A percentile compares a stretch with the other conserved stretches of the same genome.
Conservation (phyloP, 2,329 filamentous ascomycete species). For the Fusarium tuaranense region DNA sequence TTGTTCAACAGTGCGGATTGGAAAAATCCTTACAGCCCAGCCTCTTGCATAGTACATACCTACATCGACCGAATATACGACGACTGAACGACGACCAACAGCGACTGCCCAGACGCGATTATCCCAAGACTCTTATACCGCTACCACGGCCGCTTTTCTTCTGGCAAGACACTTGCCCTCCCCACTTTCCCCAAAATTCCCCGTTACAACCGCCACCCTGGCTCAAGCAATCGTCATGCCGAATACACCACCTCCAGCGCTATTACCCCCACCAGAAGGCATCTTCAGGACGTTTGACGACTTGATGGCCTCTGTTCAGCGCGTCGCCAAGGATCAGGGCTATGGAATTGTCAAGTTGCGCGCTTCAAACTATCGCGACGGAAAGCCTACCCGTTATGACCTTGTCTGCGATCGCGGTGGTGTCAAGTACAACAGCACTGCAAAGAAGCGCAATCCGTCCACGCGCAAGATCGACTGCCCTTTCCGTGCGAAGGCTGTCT, state of each 20-base stretch:
- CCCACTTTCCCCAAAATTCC: constrained; percentile 43
- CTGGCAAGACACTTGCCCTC: constrained; percentile 30
- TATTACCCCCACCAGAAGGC: constrained; percentile 69
- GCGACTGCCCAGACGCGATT: constrained; percentile 36
- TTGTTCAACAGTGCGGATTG: constrained; percentile 57
- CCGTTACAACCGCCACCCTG: constrained; percentile 47
- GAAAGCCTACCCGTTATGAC: constrained; percentile 72
- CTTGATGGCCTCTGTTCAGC: constrained; percentile 67
- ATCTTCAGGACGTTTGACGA: constrained; percentile 72
- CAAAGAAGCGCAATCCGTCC: constrained; percentile 73
- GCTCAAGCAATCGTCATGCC: constrained; percentile 56
- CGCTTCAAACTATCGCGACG: constrained; percentile 72
- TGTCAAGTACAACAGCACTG: constrained; percentile 74
- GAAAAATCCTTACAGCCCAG: constrained; percentile 56
- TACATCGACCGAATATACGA: constrained; percentile 22
- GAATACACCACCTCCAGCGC: constrained; percentile 59
- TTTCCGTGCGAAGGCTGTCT: constrained; percentile 73
- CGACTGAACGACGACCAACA: constrained; percentile 31
- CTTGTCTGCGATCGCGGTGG: constrained; percentile 72
- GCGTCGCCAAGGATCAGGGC: constrained; percentile 70
- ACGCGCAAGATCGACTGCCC: constrained; percentile 74
- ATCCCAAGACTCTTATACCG: constrained; percentile 23
- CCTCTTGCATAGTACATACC: constrained; percentile 45
- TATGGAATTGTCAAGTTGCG: constrained; percentile 73
- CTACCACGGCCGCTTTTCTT: constrained; percentile 14